Conservation (phyloP, 2,329 filamentous ascomycete species). For the Monosporascus cannonballus region DNA sequence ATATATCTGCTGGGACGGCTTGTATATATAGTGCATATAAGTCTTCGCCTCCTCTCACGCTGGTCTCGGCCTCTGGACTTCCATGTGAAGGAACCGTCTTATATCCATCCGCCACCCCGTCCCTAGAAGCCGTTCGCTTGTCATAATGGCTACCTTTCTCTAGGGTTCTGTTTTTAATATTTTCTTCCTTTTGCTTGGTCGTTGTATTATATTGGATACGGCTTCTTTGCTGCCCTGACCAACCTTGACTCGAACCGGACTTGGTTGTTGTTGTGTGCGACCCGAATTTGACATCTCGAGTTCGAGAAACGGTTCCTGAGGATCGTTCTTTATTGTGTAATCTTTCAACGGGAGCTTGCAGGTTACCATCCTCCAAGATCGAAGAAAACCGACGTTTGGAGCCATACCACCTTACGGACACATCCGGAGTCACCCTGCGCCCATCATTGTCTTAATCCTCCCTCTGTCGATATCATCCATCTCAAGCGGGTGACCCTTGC, state of each 20-base stretch:
- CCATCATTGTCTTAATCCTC: not conserved
- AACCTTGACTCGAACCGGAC: not conserved
- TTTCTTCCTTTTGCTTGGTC: conserved; percentile 15
- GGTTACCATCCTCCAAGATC: not conserved
- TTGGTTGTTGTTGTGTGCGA: not conserved
- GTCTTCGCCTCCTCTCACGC: conserved; percentile 37
- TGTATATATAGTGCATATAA: conserved; percentile 30
- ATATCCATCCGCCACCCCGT: conserved; percentile 20
- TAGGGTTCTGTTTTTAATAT: conserved; percentile 13
- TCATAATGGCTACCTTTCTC: conserved; percentile 36
- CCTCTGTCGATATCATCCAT: not conserved
- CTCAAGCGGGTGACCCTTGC: not conserved
- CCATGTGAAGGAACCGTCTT: conserved; percentile 16
- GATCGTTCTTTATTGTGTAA: not conserved
- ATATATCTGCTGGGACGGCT: not conserved
- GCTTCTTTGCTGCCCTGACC: conserved; percentile 2
- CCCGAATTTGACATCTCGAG: not conserved
- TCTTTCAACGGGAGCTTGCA: not conserved
- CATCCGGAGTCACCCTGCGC: not conserved
- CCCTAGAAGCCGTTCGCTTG: conserved; percentile 28
- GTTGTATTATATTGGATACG: conserved; percentile 24
- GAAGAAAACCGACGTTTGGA: not conserved
- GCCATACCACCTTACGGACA: not conserved
- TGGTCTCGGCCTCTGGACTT: conserved; percentile 22
- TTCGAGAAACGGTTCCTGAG: not conserved